phyloP scores from a whole-genome alignment of 2,329 filamentous ascomycete species.

The Nothopassalora personata region DNA sequence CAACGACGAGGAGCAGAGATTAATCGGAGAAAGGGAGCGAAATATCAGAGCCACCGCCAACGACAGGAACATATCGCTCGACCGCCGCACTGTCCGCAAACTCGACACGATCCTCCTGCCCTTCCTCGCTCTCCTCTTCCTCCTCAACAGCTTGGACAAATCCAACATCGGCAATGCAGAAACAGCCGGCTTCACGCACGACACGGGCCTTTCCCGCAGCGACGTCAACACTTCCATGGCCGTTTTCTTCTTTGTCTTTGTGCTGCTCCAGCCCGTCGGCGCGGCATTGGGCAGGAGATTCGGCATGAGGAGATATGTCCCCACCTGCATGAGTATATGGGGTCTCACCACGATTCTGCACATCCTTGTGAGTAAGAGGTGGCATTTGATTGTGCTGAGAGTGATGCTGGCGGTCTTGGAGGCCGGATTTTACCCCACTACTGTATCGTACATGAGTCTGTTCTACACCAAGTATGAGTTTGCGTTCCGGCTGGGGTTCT shows the following conservation, averaged over 20 bases:
- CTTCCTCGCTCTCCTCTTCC: constrained; percentile 48
- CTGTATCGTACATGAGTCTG: constrained; percentile 53
- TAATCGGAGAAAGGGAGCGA: background rate
- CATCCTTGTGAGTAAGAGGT: constrained; percentile 42
- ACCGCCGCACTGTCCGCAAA: constrained; percentile 41
- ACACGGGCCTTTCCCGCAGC: constrained; percentile 48
- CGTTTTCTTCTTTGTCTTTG: constrained; percentile 55
- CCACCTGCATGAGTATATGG: constrained; percentile 53
- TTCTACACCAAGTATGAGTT: constrained; percentile 57
- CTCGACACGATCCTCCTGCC: constrained; percentile 48
- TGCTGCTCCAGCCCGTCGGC: constrained; percentile 53
- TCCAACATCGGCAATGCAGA: constrained; percentile 53
- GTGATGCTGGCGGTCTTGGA: constrained; percentile 46
- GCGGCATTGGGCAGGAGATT: constrained; percentile 54
- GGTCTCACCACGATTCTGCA: constrained; percentile 46
- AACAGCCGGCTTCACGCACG: constrained; percentile 54
- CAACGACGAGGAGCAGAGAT: background rate
- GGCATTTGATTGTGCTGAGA: constrained; percentile 45
- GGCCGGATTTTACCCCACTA: constrained; percentile 56
- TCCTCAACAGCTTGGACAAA: constrained; percentile 51
- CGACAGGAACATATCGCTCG: constrained; percentile 13
- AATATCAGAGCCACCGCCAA: background rate
- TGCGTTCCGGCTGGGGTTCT: constrained; percentile 49
- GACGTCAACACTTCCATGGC: constrained; percentile 54
- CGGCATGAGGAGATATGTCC: constrained; percentile 53